phyloP scores from a whole-genome alignment of 108 stramenopile species.

The Skeletonema grethae region DNA sequence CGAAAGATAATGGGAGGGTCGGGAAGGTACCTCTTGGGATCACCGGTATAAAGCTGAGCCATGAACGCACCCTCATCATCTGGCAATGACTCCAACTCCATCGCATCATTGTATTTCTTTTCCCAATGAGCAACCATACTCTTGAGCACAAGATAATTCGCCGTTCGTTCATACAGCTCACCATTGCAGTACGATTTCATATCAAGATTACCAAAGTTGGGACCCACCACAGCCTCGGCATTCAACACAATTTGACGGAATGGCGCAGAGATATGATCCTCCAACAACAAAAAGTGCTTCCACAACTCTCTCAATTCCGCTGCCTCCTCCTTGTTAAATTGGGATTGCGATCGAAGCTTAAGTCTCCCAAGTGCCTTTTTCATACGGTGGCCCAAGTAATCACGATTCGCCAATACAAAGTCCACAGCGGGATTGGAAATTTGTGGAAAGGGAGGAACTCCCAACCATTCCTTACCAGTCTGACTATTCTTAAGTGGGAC shows the following conservation, averaged over 20 bases:
- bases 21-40: constrained; percentile 79
- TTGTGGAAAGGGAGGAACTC: constrained; percentile 60
- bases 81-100: constrained; percentile 57
- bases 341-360: constrained; percentile 57
- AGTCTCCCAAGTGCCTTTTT: constrained; percentile 64
- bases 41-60: constrained; percentile 55
- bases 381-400: constrained; percentile 66
- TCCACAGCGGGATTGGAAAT: constrained; percentile 72
- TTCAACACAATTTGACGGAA: constrained; percentile 86
- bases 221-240: constrained; percentile 74
- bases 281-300: constrained; percentile 70
- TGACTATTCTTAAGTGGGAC: constrained; percentile 46
- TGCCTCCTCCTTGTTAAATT: constrained; percentile 58
- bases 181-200: constrained; percentile 57
- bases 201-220: constrained; percentile 86
- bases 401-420: constrained; percentile 82
- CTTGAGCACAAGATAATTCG: constrained; percentile 81
- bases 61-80: constrained; percentile 53
- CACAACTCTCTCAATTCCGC: constrained; percentile 54
- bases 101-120: constrained; percentile 83
- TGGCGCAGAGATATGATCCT: constrained; percentile 84
- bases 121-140: constrained; percentile 90
- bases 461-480: constrained; percentile 43
- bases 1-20: constrained; percentile 79
- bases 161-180: constrained; percentile 78